Percentiles rank a stretch among this genome's conserved stretches.
These are phyloP conservation scores for Geotrichum restrictum DNA, from an alignment of 1,139 yeast genomes.

Conservation along the genomic window DNA sequence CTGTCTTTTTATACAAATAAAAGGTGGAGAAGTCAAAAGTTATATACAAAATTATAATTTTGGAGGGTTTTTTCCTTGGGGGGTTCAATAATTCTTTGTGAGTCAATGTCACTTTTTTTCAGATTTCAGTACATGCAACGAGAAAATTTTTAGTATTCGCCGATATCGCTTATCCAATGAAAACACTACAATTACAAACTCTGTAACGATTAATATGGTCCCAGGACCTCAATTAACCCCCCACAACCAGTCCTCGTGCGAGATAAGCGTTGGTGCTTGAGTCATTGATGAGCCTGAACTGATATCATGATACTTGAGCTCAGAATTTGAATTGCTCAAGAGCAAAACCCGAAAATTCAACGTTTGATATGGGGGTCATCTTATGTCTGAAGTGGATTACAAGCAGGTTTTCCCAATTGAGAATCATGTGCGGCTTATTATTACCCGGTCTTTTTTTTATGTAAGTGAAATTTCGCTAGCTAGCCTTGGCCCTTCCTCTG, in stretches of 20 bases:
- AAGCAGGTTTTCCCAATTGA: too few species aligned
- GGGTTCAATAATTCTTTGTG: not conserved
- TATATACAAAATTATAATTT: not conserved
- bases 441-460: too few species aligned
- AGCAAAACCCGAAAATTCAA: not conserved
- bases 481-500: too few species aligned
- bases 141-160: not conserved
- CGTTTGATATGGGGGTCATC: not conserved
- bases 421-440: too few species aligned
- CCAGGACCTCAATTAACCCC: not conserved
- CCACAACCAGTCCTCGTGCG: not conserved
- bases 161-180: conserved; percentile 16
- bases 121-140: not conserved
- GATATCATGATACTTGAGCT: too few species aligned
- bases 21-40: conserved; percentile 1
- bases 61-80: not conserved
- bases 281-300: not conserved
- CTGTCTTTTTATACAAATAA: not conserved
- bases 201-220: not conserved
- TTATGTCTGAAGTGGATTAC: too few species aligned
- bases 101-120: conserved; percentile 2
- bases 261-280: not conserved
- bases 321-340: not conserved
- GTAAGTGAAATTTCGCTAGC: too few species aligned
- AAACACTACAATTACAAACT: conserved; percentile 8